Conservation (phyloP, 306 rosid genomes). For the Gillenia trifoliata region DNA sequence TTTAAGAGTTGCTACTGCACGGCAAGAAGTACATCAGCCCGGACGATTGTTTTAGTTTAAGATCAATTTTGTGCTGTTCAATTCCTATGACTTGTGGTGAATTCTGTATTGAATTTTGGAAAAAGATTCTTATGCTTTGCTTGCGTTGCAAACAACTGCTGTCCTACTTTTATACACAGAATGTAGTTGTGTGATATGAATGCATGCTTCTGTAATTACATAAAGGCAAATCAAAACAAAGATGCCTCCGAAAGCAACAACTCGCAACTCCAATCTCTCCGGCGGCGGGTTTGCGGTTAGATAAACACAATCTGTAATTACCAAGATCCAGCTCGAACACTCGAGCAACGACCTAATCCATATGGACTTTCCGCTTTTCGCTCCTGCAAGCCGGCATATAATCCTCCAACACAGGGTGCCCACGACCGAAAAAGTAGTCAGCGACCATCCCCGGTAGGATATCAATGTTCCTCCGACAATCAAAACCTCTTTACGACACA, state of each 20-base stretch:
- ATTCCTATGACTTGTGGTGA: background rate
- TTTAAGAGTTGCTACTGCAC: background rate
- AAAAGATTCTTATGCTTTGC: slow-evolving; percentile 9
- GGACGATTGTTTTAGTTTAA: slow-evolving; percentile 5
- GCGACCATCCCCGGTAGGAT: slow-evolving; percentile 77
- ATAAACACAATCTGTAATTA: slow-evolving; percentile 52
- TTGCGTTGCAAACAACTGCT: background rate
- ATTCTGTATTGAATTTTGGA: background rate
- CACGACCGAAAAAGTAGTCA: slow-evolving; percentile 65
- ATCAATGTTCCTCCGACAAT: slow-evolving; percentile 64
- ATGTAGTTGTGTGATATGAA: slow-evolving; percentile 11
- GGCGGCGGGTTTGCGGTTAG: slow-evolving; percentile 44
- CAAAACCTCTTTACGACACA: slow-evolving; percentile 62
- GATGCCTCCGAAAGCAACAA: slow-evolving; percentile 55
- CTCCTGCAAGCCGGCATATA: slow-evolving; percentile 39
- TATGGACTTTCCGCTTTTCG: slow-evolving; percentile 25
- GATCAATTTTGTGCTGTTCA: background rate
- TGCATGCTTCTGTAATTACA: slow-evolving; percentile 18
- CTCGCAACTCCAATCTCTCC: slow-evolving; percentile 40
- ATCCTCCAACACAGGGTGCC: slow-evolving; percentile 60
- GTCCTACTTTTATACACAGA: slow-evolving; percentile 10
- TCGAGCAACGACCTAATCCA: slow-evolving; percentile 36
- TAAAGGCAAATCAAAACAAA: slow-evolving; percentile 32
- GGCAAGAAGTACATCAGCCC: slow-evolving; percentile 5
- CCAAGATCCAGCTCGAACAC: slow-evolving; percentile 49